phyloP scores from a whole-genome alignment of 805 yeast genomes.

The Saturnispora diversa region DNA sequence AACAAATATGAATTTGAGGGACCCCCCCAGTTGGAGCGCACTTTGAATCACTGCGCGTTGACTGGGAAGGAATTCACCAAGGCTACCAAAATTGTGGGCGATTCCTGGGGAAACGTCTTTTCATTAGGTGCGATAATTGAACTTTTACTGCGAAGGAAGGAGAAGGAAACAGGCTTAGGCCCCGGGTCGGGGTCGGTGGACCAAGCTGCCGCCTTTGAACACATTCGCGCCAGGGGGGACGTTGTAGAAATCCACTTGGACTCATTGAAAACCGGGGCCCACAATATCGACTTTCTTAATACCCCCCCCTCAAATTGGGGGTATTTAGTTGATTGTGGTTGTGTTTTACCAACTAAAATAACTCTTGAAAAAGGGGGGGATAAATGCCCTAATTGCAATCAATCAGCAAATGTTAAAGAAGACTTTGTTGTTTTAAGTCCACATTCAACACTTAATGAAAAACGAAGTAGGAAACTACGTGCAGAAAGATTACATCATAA shows the following conservation, averaged over 20 bases:
- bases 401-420: background rate
- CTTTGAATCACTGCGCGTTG: background rate
- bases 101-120: conserved; percentile 56
- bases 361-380: no score
- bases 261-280: no score
- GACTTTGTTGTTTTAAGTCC: background rate
- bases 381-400: background rate
- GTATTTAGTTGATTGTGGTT: conserved; percentile 1
- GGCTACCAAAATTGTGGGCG: conserved; percentile 27
- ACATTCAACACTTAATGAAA: conserved; percentile 6
- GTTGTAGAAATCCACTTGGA: background rate
- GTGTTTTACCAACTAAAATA: background rate
- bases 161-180: no score
- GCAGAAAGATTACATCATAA: conserved; percentile 32
- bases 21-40: no score
- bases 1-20: no score
- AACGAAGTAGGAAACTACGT: conserved; percentile 17
- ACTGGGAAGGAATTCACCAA: conserved; percentile 10
- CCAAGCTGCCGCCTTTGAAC: no score
- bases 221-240: background rate
- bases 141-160: conserved; percentile 30
- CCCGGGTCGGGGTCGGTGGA: no score
- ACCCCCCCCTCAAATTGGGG: background rate
- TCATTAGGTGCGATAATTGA: conserved; percentile 58
- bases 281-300: no score